phyloP scores from a whole-genome alignment of 2,329 filamentous ascomycete genomes.

The Penicillium sp. region DNA sequence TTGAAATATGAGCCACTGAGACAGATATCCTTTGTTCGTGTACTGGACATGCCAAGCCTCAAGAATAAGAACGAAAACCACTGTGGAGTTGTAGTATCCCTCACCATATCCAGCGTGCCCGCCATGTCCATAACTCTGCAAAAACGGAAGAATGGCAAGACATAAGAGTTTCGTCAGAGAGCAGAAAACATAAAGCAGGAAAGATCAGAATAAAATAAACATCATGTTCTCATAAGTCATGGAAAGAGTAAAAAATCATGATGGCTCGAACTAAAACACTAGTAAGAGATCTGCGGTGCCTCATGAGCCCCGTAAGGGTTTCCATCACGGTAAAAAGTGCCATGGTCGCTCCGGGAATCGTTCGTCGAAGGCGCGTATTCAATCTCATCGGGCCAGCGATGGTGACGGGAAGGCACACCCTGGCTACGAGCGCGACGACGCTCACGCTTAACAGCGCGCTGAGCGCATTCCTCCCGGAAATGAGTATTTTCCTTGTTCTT shows the following conservation, averaged over 20 bases:
- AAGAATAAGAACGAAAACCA: background rate
- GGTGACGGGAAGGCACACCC: slow-evolving; percentile 2
- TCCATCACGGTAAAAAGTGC: slow-evolving; percentile 12
- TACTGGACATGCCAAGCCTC: background rate
- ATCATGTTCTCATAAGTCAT: slow-evolving; percentile 11
- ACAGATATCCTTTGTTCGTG: background rate
- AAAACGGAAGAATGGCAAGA: background rate
- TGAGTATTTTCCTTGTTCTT: slow-evolving; percentile 56
- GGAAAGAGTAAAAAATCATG: background rate
- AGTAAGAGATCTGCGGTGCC: slow-evolving; percentile 17
- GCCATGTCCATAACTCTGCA: background rate
- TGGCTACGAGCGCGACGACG: slow-evolving; percentile 32
- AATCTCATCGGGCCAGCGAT: slow-evolving; percentile 32
- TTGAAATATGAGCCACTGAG: background rate
- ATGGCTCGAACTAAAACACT: background rate
- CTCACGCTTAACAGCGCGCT: slow-evolving; percentile 48
- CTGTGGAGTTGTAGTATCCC: background rate
- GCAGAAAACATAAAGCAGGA: background rate
- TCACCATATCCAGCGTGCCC: background rate
- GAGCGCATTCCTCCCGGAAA: slow-evolving; percentile 48
- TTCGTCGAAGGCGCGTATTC: slow-evolving; percentile 16
- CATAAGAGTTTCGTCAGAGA: background rate
- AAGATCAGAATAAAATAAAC: background rate
- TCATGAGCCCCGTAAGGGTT: slow-evolving; percentile 14
- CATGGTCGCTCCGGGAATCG: background rate